Evolutionary conservation across 2,329 filamentous ascomycete genomes (phyloP), one percentile per base, ranked within the genome.

Genomic region (Trichoderma asperellum): DNA sequence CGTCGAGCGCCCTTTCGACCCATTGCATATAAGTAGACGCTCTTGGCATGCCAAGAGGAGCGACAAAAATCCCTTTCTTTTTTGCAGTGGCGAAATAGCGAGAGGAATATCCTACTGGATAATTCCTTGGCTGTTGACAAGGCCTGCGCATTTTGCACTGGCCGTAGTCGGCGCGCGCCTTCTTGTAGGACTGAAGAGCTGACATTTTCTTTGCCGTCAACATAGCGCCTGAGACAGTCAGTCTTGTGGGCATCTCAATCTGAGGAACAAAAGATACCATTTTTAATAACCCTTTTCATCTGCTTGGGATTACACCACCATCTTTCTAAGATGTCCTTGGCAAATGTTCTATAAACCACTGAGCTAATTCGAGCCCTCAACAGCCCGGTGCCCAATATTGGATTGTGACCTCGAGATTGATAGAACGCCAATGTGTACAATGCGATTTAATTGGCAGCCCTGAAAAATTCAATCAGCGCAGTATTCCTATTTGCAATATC

Each of bases 1-100:
- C 27, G n/a, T 7, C 24, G 49, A 56, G 53, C 55, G 49, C 37
- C 16, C 18, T 56, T 65, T 56, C 53, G 37, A 57, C 53, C 8
- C 18, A 43, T 43, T 43, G 40, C 40, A n/a, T 43, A n/a, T 18
- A 43, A n/a, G 7, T 16, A 32, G 62, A 27, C 18, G 32, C 55
- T 37, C 27, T 34, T 66, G 62, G 37, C 35, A 21, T 47, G 53
- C 62, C 49, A 56, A 64, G 49, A 64, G 14, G 62, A 57, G 62
- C 62, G 53, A 57, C 62, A 57, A 66, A 58, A 53, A 66, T 66
- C 37, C 52, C 53, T 34, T 43, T 18, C 24, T 18, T 52, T 56
- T 56, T 24, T 49, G 8, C 4, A n/a, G 29, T 32, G 49, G 6
- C 24, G 37, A 29, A 27, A 32, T 52, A 18, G 55, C 27, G 52